Evolutionary conservation across 2,329 filamentous ascomycete species (phyloP), one percentile per base, ranked within the genome.

Genomic region (Dactylellina leptospora): DNA sequence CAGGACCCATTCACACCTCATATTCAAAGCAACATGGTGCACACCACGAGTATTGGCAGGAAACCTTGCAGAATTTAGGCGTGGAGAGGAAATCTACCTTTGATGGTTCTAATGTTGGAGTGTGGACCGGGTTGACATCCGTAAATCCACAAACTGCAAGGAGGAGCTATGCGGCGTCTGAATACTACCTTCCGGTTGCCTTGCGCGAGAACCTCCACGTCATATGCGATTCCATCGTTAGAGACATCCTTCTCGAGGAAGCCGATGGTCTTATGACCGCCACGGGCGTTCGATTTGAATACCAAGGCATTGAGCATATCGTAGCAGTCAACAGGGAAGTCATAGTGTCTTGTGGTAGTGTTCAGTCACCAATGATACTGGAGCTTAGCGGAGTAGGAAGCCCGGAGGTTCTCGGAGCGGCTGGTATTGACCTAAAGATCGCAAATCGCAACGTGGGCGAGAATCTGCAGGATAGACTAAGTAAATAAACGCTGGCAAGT

Each of bases 361-460:
- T 85, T 40, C 83, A 84, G 76, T 86, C 84, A 8, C 87, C 83
- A 3, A 85, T 84, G 78, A 79, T 86, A 13, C 82, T 85, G n/a
- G 86, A 89, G 74, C 79, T 88, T 1, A 88, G 85, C 0, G 87
- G 87, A 0, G 82, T 89, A 38, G 87, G 87, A 2, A 80, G 81
- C 47, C 78, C 80, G 2, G 76, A 80, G 0, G 75, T 84, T 5
- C 78, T 85, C 3, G 74, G 79, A 11, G 76, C 77, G 1, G 81
- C 80, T 1, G 80, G 81, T 0, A 80, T 85, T n/a, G 75, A 80
- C 10, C 77, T 80, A 28, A 82, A 81, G 63, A 78, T 85, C 13
- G 76, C 79, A 20, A 82, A 81, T 44, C 78, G 79, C 1, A 80
- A 80, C 9, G 82, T 85, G 2, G 84, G 83, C 22, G 81, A 81